Base-by-base conservation (phyloP, 768 basidiomycete genomes). In the Lactifluus piperatus region DNA sequence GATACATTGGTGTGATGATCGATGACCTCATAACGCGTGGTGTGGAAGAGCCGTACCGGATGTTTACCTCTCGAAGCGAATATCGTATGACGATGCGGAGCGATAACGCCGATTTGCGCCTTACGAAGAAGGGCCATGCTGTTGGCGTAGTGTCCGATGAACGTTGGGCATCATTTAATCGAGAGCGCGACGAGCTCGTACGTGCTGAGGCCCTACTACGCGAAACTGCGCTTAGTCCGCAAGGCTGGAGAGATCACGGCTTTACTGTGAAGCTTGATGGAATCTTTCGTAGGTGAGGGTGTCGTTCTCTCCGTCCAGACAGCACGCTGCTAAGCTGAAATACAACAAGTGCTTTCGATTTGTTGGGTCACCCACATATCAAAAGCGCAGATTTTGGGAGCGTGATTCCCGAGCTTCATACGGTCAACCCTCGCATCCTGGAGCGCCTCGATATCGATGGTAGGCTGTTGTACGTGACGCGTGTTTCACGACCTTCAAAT, bases 51-150 rank as follows among this genome's bases (percentile, higher is more conserved):
- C 93, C 92, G 50, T 95, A 94, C 65, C 87, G 92, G 27, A 94
- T 94, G 90, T 94, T 95, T 70, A 94, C 93, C 0, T 88, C 88
- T 16, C 79, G 93, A 37, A 91, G 88, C 16, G 93, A 95, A 66
- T 95, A 92, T 68, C 83, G 93, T 24, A 85, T 95, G 82, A 85
- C 85, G 0, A 79, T 94, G 44, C 78, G 93, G 51, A 85, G 87
- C 52, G 93, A 95, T 71, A 95, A 95, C 63, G 93, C 93, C 3
- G 93, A 95, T 72, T 49, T 84, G 52, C 79, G 93, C 47, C 72
- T 95, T 58, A 94, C 93, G 0, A 80, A 81, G 65, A 84, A 84
- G 71, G 92, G 90, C 80, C 39, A 41, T 68, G 64, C 27, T 37
- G 72, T 66, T 7, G 80, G 82, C 14, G 72, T 73, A 7, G 72